Evolutionary conservation across 305 asterid species (phyloP), one percentile per base, ranked within the genome.

Genomic region (Fraxinus xanthoxyloides): DNA sequence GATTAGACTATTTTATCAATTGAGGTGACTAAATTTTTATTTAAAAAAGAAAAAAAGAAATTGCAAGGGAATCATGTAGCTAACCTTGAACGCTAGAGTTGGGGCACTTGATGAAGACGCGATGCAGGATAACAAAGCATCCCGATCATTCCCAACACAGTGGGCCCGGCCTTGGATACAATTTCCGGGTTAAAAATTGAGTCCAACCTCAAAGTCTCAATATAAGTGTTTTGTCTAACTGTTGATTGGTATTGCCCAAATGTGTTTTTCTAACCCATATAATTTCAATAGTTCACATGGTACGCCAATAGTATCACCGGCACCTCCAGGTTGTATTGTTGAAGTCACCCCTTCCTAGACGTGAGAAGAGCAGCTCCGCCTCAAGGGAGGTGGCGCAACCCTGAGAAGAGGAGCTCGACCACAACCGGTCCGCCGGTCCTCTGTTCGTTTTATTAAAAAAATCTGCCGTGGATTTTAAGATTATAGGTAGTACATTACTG

Each of bases 231-330:
- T 32, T 95, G 97, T 21, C 97, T 84, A 0, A 92, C 97, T 26
- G 98, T 95, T 97, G 98, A 93, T 46, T 84, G 88, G 83, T 87
- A 87, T 0, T 95, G 91, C 19, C 90, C 94, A 34, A 87, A 95
- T 0, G 97, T 94, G 24, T 93, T 98, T 77, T 91, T 95, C 98
- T 97, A 95, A n/a, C 97, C 97, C 84, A 81, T 89, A 54, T 95
- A 93, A 79, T 93, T 97, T 97, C 98, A 95, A 70, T 88, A 88
- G 80, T 95, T 97, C 21, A 95, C 98, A 78, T 32, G 35, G 6
- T 32, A 32, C 35, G 35, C 7, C 0, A 32, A 32, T 31, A 31
- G 3, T 32, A 4, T 4, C 35, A 32, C 3, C 35, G 6, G 7
- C 35, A 32, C 93, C 5, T 87, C 92, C 8, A 36, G 43, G 9